Percentiles rank a stretch among this genome's conserved stretches.
phyloP scores from a whole-genome alignment of 2,329 filamentous ascomycete genomes.

The Chaetomiaceae sp. region DNA sequence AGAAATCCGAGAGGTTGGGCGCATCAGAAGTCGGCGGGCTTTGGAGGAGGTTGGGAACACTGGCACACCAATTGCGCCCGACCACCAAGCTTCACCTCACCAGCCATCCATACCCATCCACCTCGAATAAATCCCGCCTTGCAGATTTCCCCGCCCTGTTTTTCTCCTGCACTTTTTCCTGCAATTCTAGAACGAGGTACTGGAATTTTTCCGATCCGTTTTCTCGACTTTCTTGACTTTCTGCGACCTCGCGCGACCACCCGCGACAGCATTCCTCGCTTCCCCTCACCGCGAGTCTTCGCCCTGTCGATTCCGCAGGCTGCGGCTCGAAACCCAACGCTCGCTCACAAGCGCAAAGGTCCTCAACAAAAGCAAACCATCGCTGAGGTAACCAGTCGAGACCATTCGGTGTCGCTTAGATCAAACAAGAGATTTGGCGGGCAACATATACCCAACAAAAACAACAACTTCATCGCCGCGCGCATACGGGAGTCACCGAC shows the following conservation, averaged over 20 bases:
- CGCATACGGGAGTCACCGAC: too few species aligned
- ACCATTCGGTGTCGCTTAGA: too few species aligned
- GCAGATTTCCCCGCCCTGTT: conserved; percentile 10
- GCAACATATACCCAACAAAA: too few species aligned
- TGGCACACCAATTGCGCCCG: conserved; percentile 19
- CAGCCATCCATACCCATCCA: conserved; percentile 19
- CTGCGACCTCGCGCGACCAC: background rate
- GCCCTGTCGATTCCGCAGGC: too few species aligned
- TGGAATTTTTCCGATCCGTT: conserved; percentile 8
- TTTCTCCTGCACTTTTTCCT: conserved; percentile 4
- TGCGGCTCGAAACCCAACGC: too few species aligned
- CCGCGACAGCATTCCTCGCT: background rate
- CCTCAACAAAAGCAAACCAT: too few species aligned
- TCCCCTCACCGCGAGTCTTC: background rate
- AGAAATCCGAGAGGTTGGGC: conserved; percentile 24
- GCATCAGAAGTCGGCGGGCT: conserved; percentile 8
- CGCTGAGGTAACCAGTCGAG: too few species aligned
- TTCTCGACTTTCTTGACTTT: background rate
- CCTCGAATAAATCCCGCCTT: conserved; percentile 20
- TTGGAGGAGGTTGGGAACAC: conserved; percentile 24
- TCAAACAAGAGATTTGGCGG: too few species aligned
- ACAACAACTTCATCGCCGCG: too few species aligned
- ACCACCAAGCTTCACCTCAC: conserved; percentile 19
- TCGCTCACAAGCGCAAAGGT: too few species aligned
- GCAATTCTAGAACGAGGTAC: background rate